phyloP scores from a whole-genome alignment of 2,329 filamentous ascomycete species.

The Fusarium chaquense region DNA sequence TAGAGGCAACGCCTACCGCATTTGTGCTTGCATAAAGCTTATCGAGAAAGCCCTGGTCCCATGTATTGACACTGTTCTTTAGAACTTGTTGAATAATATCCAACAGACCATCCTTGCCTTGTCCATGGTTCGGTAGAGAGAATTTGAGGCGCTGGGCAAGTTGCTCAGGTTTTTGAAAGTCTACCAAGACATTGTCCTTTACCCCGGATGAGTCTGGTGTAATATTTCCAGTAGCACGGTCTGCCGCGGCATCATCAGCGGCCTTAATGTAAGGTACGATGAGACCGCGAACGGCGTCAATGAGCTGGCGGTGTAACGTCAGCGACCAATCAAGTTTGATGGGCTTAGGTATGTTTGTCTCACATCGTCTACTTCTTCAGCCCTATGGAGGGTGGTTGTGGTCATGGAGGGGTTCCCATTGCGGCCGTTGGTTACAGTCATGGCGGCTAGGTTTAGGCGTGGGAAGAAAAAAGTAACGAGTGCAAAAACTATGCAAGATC shows the following conservation, averaged over 20 bases:
- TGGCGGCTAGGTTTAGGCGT: conserved; percentile 28
- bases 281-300: conserved; percentile 74
- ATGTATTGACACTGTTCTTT: conserved; percentile 95
- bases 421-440: conserved; percentile 46
- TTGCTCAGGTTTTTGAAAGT: conserved; percentile 70
- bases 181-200: conserved; percentile 70
- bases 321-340: conserved; percentile 36
- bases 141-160: conserved; percentile 68
- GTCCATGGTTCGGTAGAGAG: conserved; percentile 68
- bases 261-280: conserved; percentile 77
- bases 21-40: conserved; percentile 95
- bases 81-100: conserved; percentile 77
- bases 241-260: conserved; percentile 72
- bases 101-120: conserved; percentile 79
- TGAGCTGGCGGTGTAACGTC: conserved; percentile 63
- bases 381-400: conserved; percentile 47
- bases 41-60: conserved; percentile 96
- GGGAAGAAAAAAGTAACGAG: background rate
- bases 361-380: conserved; percentile 51
- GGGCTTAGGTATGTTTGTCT: conserved; percentile 25
- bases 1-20: conserved; percentile 64
- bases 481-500: background rate
- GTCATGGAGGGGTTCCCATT: conserved; percentile 41
- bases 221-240: conserved; percentile 63
- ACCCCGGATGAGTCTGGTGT: conserved; percentile 56